phyloP scores from a whole-genome alignment of 2,329 filamentous ascomycete species.

The Cladobotryum protrusum region DNA sequence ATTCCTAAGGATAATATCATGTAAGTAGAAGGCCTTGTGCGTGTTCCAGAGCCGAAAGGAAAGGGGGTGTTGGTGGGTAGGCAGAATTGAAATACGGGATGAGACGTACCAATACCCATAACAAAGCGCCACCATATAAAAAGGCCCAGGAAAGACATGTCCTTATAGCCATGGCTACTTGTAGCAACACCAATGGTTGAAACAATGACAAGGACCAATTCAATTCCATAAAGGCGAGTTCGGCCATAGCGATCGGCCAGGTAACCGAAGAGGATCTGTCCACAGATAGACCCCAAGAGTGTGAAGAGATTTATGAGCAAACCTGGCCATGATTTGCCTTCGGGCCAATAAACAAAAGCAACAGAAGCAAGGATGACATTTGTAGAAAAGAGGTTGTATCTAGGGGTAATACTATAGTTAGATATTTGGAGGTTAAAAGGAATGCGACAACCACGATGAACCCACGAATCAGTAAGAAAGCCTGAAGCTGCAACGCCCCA shows the following conservation, averaged over 20 bases:
- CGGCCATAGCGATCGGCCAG: constrained; percentile 50
- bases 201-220: constrained; percentile 49
- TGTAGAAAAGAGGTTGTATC: constrained; percentile 49
- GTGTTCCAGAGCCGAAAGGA: not conserved
- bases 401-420: constrained; percentile 17
- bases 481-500: constrained; percentile 51
- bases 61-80: not conserved
- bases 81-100: not conserved
- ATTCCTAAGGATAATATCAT: constrained; percentile 38
- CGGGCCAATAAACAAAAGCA: constrained; percentile 47
- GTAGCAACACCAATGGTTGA: constrained; percentile 53
- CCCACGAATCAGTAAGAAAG: constrained; percentile 48
- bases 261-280: constrained; percentile 47
- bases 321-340: constrained; percentile 38
- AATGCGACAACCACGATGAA: constrained; percentile 7
- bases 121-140: constrained; percentile 51
- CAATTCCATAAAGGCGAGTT: constrained; percentile 50
- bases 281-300: constrained; percentile 45
- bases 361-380: constrained; percentile 49
- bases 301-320: constrained; percentile 48
- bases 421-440: not conserved
- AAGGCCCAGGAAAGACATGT: constrained; percentile 44
- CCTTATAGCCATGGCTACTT: constrained; percentile 42
- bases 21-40: not conserved
- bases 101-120: constrained; percentile 42